These are phyloP conservation scores for Alternaria sp. DNA, from an alignment of 2,329 filamentous ascomycete genomes.

Conservation along the genomic window DNA sequence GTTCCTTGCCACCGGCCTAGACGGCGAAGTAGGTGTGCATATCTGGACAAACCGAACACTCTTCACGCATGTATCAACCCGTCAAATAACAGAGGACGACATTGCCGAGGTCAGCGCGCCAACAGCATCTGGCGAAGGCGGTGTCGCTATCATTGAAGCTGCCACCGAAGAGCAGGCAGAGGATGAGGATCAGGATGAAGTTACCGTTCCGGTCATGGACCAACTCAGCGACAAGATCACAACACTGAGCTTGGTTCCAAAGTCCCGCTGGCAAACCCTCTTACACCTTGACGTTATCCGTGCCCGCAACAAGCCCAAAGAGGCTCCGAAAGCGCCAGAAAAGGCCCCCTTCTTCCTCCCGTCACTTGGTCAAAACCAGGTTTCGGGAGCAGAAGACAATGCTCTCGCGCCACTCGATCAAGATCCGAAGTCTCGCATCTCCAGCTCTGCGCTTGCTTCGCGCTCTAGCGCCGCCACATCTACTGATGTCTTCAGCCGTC, in stretches of 20 bases:
- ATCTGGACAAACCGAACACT: constrained; percentile 95
- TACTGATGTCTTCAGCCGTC: constrained; percentile 57
- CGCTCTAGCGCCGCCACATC: constrained; percentile 39
- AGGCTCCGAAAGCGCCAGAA: constrained; percentile 88
- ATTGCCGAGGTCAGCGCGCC: constrained; percentile 72
- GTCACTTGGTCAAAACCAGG: constrained; percentile 59
- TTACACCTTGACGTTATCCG: constrained; percentile 90
- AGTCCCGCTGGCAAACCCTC: constrained; percentile 91
- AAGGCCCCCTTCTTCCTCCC: constrained; percentile 97
- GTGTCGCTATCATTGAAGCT: constrained; percentile 76
- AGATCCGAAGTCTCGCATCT: constrained; percentile 43
- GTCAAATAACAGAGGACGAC: constrained; percentile 81
- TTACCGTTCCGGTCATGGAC: constrained; percentile 65
- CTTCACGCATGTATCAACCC: constrained; percentile 86
- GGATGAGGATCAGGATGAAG: constrained; percentile 55
- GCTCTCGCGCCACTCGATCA: constrained; percentile 21
- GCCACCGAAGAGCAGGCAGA: constrained; percentile 67
- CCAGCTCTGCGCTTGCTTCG: constrained; percentile 43
- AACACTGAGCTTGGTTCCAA: constrained; percentile 88
- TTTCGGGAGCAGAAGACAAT: constrained; percentile 22
- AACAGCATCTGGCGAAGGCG: constrained; percentile 83
- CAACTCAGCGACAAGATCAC: constrained; percentile 84
- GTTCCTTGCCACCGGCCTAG: constrained; percentile 88
- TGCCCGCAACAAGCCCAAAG: constrained; percentile 91
- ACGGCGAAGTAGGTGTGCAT: constrained; percentile 84